Evolutionary conservation across 495 filamentous ascomycete genomes (phyloP).

Genomic region (Articulospora tetracladia): DNA sequence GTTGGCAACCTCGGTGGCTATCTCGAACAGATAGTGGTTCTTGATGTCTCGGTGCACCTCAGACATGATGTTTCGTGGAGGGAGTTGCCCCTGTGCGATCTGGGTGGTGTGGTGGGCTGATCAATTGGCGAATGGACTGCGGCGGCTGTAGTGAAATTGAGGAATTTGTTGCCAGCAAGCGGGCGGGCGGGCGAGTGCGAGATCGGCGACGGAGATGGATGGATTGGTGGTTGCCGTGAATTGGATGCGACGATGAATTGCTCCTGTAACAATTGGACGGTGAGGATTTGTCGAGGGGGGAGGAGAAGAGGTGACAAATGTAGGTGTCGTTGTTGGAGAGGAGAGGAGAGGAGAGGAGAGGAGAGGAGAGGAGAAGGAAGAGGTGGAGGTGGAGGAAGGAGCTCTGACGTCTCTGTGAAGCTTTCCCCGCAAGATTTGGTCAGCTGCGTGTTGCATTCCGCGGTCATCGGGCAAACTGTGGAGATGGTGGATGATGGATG

Average conservation of each 20-base stretch:
- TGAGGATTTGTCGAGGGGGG: too few relatives aligned
- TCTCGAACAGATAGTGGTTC: slow-evolving; percentile 86
- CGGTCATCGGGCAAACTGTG: background rate
- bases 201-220: too few relatives aligned
- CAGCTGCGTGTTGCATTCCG: background rate
- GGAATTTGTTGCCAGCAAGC: too few relatives aligned
- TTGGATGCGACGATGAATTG: too few relatives aligned
- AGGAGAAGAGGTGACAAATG: too few relatives aligned
- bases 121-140: background rate
- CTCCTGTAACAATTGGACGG: too few relatives aligned
- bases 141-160: background rate
- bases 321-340: background rate
- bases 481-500: background rate
- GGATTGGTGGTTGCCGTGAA: too few relatives aligned
- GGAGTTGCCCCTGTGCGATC: background rate
- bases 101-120: background rate
- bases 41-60: slow-evolving; percentile 56
- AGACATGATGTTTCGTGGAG: slow-evolving; percentile 24
- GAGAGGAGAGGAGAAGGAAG: background rate
- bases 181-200: too few relatives aligned
- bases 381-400: background rate
- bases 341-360: background rate
- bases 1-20: slow-evolving; percentile 96
- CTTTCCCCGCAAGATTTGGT: background rate
- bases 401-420: slow-evolving; percentile 2